phyloP scores from a whole-genome alignment of 805 yeast species.

The Candida berthetii region DNA sequence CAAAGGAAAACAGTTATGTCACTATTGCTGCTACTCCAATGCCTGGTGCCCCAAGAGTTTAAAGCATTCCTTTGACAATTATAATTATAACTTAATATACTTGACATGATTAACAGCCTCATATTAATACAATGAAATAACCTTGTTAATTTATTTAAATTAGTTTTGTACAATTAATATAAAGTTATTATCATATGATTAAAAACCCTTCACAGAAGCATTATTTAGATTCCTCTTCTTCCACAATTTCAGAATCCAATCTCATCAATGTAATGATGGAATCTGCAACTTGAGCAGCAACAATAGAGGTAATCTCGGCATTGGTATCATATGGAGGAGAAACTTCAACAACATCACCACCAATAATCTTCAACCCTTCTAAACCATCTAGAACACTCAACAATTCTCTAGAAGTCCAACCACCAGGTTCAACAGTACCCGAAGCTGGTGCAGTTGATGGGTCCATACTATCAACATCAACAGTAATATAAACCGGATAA shows the following conservation, averaged over 20 bases:
- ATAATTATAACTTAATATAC: too few relatives aligned
- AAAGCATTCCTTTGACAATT: too few relatives aligned
- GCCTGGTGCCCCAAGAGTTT: constrained; percentile 37
- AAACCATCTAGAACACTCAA: constrained; percentile 35
- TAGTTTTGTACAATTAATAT: too few relatives aligned
- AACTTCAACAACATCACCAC: constrained; percentile 49
- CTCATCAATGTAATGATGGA: constrained; percentile 35
- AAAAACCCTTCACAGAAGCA: too few relatives aligned
- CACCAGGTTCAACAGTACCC: constrained; percentile 49
- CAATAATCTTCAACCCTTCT: constrained; percentile 38
- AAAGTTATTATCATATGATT: neutral
- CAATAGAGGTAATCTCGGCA: constrained; percentile 54
- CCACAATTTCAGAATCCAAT: constrained; percentile 11
- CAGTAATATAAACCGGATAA: constrained; percentile 38
- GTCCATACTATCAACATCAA: constrained; percentile 46
- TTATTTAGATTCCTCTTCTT: too few relatives aligned
- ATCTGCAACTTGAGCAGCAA: constrained; percentile 60
- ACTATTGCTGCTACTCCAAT: constrained; percentile 44
- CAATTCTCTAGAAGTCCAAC: constrained; percentile 43
- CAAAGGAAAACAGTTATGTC: constrained; percentile 51
- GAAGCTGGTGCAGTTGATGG: constrained; percentile 48
- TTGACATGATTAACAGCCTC: too few relatives aligned
- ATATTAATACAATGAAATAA: too few relatives aligned
- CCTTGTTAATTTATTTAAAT: too few relatives aligned
- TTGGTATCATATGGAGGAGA: constrained; percentile 58